These are phyloP conservation scores for Neofusicoccum sp. DNA, from an alignment of 2,329 filamentous ascomycete species.

Conservation along the genomic window DNA sequence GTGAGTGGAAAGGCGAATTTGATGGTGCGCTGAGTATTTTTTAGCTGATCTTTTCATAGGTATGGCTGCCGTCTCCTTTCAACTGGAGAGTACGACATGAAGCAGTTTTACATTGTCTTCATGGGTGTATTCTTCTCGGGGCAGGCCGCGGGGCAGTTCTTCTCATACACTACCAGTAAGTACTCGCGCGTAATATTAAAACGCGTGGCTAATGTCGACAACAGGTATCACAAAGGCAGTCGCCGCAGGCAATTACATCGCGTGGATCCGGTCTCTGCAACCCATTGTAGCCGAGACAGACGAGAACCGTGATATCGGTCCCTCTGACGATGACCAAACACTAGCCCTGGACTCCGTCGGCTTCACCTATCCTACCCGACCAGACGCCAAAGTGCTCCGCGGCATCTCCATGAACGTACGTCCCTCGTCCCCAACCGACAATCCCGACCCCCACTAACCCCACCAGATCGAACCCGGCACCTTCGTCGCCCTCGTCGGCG, in stretches of 20 bases:
- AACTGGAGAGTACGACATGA: slow-evolving; percentile 67
- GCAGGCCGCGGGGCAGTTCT: slow-evolving; percentile 85
- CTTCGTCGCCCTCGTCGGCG: slow-evolving; percentile 85
- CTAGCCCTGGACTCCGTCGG: slow-evolving; percentile 60
- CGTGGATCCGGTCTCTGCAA: slow-evolving; percentile 42
- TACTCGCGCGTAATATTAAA: too few relatives aligned
- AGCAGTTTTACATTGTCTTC: slow-evolving; percentile 88
- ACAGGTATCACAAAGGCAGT: slow-evolving; percentile 95
- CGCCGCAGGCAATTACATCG: slow-evolving; percentile 61
- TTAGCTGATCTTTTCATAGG: too few relatives aligned
- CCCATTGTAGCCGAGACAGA: slow-evolving; percentile 39
- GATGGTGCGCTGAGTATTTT: too few relatives aligned
- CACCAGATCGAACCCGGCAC: slow-evolving; percentile 66
- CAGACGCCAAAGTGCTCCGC: slow-evolving; percentile 87
- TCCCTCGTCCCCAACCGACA: too few relatives aligned
- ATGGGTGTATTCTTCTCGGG: slow-evolving; percentile 73
- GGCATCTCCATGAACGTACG: slow-evolving; percentile 70
- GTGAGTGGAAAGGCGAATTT: slow-evolving; percentile 30
- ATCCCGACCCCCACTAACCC: not conserved
- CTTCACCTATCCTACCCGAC: slow-evolving; percentile 89
- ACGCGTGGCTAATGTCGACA: slow-evolving; percentile 40
- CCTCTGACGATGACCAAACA: slow-evolving; percentile 20
- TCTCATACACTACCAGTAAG: slow-evolving; percentile 48
- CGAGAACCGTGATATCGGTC: slow-evolving; percentile 32
- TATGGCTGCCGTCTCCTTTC: slow-evolving; percentile 78